Percentiles rank a stretch among this genome's conserved stretches.
Conservation (phyloP, 495 filamentous ascomycete species). For the Neurospora tetraspora region DNA sequence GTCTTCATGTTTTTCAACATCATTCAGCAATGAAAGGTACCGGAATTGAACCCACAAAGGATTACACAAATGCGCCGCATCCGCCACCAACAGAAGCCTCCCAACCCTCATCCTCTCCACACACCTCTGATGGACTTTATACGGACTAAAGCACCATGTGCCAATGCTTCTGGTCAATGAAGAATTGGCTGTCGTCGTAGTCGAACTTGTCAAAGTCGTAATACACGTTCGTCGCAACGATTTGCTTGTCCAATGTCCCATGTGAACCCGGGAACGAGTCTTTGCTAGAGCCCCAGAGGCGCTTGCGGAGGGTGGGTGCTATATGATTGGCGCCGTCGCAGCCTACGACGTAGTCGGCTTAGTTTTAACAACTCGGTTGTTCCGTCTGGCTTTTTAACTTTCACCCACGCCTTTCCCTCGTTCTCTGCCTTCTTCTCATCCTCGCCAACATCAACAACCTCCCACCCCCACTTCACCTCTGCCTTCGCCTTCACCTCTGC, state of each 20-base stretch:
- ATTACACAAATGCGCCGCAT: constrained; percentile 47
- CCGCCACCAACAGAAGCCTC: constrained; percentile 41
- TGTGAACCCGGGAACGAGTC: constrained; percentile 45
- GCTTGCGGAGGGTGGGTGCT: constrained; percentile 34
- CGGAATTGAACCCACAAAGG: constrained; percentile 14
- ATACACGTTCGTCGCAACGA: constrained; percentile 49
- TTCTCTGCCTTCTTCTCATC: constrained; percentile 16
- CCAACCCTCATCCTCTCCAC: constrained; percentile 40
- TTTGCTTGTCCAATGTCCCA: constrained; percentile 48
- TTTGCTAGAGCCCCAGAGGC: constrained; percentile 39
- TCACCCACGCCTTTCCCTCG: constrained; percentile 25
- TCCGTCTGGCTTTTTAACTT: constrained; percentile 25
- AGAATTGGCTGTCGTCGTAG: constrained; percentile 29
- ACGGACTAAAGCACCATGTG: not conserved
- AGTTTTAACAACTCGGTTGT: constrained; percentile 7
- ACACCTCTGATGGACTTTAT: constrained; percentile 24
- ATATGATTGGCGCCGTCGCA: constrained; percentile 52
- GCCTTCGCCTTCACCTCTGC: constrained; percentile 5
- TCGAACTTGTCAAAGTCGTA: constrained; percentile 11
- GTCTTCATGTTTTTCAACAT: not conserved
- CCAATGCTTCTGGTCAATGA: constrained; percentile 33
- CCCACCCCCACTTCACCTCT: constrained; percentile 17
- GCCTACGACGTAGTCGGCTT: constrained; percentile 40
- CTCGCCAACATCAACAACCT: constrained; percentile 32
- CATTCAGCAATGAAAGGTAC: too few relatives aligned